Conservation (phyloP, 2,329 filamentous ascomycete species). For the Scedosporium apiospermum region DNA sequence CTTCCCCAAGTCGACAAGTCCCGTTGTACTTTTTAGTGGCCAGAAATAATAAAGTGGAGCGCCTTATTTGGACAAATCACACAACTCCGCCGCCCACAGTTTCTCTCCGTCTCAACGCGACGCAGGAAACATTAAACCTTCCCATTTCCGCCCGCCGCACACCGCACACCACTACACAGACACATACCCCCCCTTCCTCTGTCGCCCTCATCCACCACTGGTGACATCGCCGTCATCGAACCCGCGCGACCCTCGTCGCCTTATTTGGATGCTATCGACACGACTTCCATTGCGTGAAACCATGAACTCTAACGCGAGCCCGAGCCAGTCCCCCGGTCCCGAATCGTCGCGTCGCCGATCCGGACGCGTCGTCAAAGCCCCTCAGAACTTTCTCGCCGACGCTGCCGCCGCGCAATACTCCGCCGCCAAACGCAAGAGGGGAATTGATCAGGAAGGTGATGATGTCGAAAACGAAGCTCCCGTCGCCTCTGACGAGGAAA, state of each 20-base stretch:
- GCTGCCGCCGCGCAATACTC: slow-evolving; percentile 22
- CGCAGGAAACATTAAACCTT: background rate
- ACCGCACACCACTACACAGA: background rate
- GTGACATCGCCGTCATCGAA: background rate
- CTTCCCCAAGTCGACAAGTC: background rate
- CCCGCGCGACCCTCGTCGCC: slow-evolving; percentile 4
- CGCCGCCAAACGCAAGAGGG: slow-evolving; percentile 49
- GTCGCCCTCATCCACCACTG: background rate
- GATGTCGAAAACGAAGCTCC: slow-evolving; percentile 38
- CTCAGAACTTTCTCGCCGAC: slow-evolving; percentile 51
- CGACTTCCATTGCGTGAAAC: slow-evolving; percentile 21
- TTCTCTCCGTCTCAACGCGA: background rate
- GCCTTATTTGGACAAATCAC: background rate
- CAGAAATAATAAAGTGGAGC: background rate
- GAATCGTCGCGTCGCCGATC: slow-evolving; percentile 54
- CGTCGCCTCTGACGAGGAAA: slow-evolving; percentile 29
- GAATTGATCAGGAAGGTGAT: slow-evolving; percentile 34
- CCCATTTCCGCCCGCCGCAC: background rate
- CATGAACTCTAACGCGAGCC: slow-evolving; percentile 46
- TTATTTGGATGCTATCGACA: background rate
- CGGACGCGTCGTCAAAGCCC: slow-evolving; percentile 55
- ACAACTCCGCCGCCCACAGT: background rate
- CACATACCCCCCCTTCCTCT: background rate
- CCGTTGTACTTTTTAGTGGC: background rate
- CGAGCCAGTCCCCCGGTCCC: slow-evolving; percentile 41